Evolutionary conservation across 2,329 filamentous ascomycete species (phyloP).

Genomic region (Cryphonectria carpinicola): DNA sequence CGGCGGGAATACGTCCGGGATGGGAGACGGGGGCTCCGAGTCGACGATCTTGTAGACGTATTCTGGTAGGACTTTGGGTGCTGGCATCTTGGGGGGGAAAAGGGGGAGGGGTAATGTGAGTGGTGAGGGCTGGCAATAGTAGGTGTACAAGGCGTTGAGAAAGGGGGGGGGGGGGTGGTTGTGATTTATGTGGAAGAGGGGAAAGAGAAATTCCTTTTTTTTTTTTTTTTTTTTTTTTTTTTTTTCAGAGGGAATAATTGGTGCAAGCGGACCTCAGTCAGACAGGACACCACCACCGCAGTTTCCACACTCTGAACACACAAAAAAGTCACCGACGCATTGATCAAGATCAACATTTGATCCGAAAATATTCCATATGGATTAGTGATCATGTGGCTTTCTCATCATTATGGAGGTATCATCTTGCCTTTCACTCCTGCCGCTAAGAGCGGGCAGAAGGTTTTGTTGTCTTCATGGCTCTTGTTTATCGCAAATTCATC

Average conservation of each 20-base stretch:
- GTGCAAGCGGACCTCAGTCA: neutral
- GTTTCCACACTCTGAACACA: neutral
- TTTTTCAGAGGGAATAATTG: neutral
- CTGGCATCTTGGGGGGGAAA: constrained; percentile 25
- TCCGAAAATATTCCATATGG: neutral
- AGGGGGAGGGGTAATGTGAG: neutral
- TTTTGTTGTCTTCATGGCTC: neutral
- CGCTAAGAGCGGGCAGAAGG: neutral
- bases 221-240: neutral
- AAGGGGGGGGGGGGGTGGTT: too few species aligned
- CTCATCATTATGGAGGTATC: constrained; percentile 16
- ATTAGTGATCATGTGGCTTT: neutral
- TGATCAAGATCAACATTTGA: neutral
- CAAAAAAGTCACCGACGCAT: neutral
- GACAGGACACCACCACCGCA: neutral
- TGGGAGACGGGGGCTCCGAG: constrained; percentile 53
- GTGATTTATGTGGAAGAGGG: neutral
- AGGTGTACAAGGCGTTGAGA: neutral
- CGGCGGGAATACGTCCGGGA: constrained; percentile 58
- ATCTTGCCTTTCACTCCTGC: constrained; percentile 5
- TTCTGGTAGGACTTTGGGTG: constrained; percentile 40
- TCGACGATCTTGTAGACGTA: constrained; percentile 67
- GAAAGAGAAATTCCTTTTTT: neutral
- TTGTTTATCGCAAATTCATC: neutral
- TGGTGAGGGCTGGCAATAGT: neutral